Evolutionary conservation across 148 eudicot genomes (phyloP), one percentile per base, ranked within the genome.

Genomic region (Silene conica): DNA sequence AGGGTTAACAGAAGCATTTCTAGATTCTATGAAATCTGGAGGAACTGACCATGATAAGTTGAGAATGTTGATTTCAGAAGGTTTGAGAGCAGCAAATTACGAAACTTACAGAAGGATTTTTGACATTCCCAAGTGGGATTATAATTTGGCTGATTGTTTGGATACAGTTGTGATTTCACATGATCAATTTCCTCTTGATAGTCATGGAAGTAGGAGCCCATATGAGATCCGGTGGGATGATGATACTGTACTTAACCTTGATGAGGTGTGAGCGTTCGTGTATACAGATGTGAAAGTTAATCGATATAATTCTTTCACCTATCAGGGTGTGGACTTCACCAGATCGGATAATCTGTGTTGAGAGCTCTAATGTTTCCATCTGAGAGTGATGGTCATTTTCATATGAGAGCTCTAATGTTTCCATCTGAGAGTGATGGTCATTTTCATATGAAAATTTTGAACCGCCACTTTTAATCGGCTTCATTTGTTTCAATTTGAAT

Each of bases 201-300:
- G 75, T 60, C 59, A 43, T 48, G 52, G 14, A n/a, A 73, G 56
- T 14, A 25, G 60, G 83, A 84, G 63, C 69, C 77, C 85, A 12
- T 83, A 78, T 69, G 92, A 85, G 62, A 86, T 96, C 20, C 76
- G 61, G 79, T 90, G 99, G 97, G 87, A 87, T 74, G 83, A 78
- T 63, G 81, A 90, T 21, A 85, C 86, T 56, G 83, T 89, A 81
- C 82, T 89, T 71, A 85, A 92, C 81, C 85, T 95, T 66, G 96
- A 90, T 76, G 98, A 92, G 14, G 80, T 86, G 23, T 92, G 71
- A 83, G 11, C 48, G 2, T 54, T 34, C 23, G 31, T 22, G 31
- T 62, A 34, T 70, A 16, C 62, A 41, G 58, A 18, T 12, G 2
- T 31, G 18, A 23, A 15, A 50, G 41, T 61, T 70, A 28, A 68